Evolutionary conservation across 345 rosid genomes (phyloP).

Genomic region (Boechera stricta): DNA sequence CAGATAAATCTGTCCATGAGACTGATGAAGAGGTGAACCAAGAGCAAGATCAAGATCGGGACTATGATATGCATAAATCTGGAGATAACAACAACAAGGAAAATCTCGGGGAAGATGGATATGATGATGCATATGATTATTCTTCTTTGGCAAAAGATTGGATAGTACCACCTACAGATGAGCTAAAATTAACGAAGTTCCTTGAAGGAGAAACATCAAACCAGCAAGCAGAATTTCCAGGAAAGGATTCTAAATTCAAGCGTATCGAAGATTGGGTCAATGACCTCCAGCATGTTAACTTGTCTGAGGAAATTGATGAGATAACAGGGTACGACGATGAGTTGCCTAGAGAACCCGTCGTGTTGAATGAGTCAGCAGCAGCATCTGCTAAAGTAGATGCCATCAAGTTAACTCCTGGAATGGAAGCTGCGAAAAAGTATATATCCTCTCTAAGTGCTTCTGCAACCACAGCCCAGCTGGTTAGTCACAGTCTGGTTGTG

Average conservation of each 20-base stretch:
- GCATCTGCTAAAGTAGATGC: constrained; percentile 55
- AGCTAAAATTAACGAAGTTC: constrained; percentile 45
- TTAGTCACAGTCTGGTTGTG: constrained; percentile 68
- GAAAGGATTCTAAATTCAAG: constrained; percentile 72
- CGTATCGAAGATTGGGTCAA: constrained; percentile 87
- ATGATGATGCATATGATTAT: constrained; percentile 60
- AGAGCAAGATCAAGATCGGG: constrained; percentile 44
- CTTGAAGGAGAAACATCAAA: constrained; percentile 55
- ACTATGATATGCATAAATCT: constrained; percentile 38
- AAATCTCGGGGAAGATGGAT: constrained; percentile 52
- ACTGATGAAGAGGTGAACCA: constrained; percentile 41
- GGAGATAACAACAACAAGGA: constrained; percentile 49
- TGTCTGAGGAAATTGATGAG: constrained; percentile 61
- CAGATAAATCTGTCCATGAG: constrained; percentile 51
- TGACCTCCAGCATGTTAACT: constrained; percentile 69
- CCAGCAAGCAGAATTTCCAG: constrained; percentile 53
- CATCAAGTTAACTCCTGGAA: constrained; percentile 60
- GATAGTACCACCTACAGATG: constrained; percentile 69
- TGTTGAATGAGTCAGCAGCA: constrained; percentile 41
- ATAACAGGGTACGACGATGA: constrained; percentile 43
- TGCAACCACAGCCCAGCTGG: constrained; percentile 78
- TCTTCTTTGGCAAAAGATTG: constrained; percentile 69
- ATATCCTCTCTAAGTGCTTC: constrained; percentile 70
- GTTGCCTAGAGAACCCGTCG: constrained; percentile 46
- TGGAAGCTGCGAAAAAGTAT: constrained; percentile 81